phyloP scores from a whole-genome alignment of 148 eudicot species.

The Fagopyrum esculentum region DNA sequence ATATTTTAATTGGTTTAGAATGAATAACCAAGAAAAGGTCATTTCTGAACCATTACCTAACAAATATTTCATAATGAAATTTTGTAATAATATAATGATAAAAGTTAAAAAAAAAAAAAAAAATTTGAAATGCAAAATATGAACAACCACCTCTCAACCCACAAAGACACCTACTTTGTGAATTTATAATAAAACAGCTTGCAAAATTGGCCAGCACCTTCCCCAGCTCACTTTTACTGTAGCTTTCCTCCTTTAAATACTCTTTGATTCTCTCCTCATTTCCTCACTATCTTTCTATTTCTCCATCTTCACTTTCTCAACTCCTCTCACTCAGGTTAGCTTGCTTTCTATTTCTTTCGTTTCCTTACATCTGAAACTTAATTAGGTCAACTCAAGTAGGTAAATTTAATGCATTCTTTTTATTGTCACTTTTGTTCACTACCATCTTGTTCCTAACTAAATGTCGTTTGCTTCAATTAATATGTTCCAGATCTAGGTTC shows the following conservation, averaged over 20 bases:
- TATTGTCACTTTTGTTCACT: not conserved
- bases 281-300: not conserved
- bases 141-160: conserved; percentile 8
- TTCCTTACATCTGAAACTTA: not conserved
- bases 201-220: not conserved
- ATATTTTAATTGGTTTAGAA: too few relatives aligned
- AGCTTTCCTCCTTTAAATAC: conserved; percentile 3
- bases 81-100: not conserved
- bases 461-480: not conserved
- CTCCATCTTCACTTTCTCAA: conserved; percentile 6
- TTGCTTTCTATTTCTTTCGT: not conserved
- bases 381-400: not conserved
- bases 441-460: not conserved
- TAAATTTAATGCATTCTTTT: not conserved
- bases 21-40: too few relatives aligned
- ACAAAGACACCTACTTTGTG: not conserved
- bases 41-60: not conserved
- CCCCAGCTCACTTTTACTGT: not conserved
- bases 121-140: not conserved
- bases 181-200: not conserved
- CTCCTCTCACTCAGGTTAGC: conserved; percentile 2
- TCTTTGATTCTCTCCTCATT: not conserved
- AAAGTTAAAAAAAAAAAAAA: not conserved
- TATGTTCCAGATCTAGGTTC: not conserved
- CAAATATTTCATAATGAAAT: not conserved